Base-by-base conservation (phyloP, 305 asterid genomes). In the Solanum chacoense region DNA sequence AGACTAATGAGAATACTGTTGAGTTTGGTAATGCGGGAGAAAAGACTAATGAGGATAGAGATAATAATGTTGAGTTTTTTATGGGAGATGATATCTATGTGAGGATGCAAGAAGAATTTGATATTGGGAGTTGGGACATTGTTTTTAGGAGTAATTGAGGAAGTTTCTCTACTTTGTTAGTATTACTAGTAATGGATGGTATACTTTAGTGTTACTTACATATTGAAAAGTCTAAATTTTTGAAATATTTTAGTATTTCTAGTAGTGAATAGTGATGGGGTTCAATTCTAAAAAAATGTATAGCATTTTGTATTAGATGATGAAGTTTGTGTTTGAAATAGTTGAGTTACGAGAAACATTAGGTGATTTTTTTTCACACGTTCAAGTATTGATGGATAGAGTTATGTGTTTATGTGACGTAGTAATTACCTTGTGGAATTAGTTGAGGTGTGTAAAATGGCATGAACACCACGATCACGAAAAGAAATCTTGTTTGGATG, bases 381-480 rank as follows among this genome's bases (percentile, higher is more conserved):
- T 3, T 26, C 2, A 71, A 71, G 11, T 29, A 14, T 72, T 7
- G 6, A 72, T 29, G 11, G 1, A 72, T 28, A 29, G 36, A 72
- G 11, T 72, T 29, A 29, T 29, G 36, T 72, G 22, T 7, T 72
- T 2, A 2, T 29, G 77, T 29, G 36, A 29, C 1, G 1, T 29
- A 7, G 11, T 4, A 28, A 0, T 14, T 72, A 14, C 3, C n/a
- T 29, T 14, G 11, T 29, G 0, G 3, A 72, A 72, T 72, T 29
- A 29, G 37, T 14, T 14, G 7, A 72, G 36, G 3, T 29, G 36
- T 72, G 28, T 1, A 75, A 20, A 0, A 0, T 9, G 9, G 1
- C 5, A 5, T 11, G 5, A 0, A 75, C 0, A 74, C 5, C 4
- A 31, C 28, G 0, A 18, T 20, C 1, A 74, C 1, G 6, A 31